A percentile compares a stretch with the other conserved stretches of the same genome.
These are phyloP conservation scores for Ceratocystis huliohia DNA, from an alignment of 2,329 filamentous ascomycete genomes.

Conservation along the genomic window DNA sequence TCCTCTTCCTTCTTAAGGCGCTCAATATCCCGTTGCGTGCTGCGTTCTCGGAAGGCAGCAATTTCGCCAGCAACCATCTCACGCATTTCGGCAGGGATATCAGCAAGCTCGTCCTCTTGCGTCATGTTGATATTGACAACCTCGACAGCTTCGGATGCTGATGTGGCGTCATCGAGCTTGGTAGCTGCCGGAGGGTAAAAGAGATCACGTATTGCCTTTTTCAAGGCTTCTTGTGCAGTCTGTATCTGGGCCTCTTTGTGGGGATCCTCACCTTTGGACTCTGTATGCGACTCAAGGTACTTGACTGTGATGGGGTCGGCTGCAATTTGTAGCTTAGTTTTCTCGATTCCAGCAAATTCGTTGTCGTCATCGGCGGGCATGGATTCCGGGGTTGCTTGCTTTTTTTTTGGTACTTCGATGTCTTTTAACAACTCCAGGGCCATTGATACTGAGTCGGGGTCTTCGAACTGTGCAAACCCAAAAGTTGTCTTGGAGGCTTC, in stretches of 20 bases:
- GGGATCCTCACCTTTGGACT: constrained; percentile 5
- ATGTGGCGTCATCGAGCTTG: constrained; percentile 52
- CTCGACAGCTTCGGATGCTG: constrained; percentile 51
- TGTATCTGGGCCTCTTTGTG: constrained; percentile 51
- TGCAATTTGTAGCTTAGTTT: constrained; percentile 56
- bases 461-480: constrained; percentile 91
- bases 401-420: constrained; percentile 68
- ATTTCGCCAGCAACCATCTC: constrained; percentile 92
- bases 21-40: constrained; percentile 77
- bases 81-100: constrained; percentile 92
- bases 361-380: constrained; percentile 28
- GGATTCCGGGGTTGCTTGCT: constrained; percentile 44
- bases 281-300: constrained; percentile 64
- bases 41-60: constrained; percentile 82
- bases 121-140: constrained; percentile 81
- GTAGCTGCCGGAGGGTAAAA: constrained; percentile 48
- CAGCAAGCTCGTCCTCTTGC: constrained; percentile 82
- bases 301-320: constrained; percentile 73
- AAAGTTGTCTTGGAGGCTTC: constrained; percentile 74
- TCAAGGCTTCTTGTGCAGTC: constrained; percentile 53
- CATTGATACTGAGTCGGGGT: constrained; percentile 72
- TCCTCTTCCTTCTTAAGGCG: constrained; percentile 81
- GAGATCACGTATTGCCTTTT: constrained; percentile 55
- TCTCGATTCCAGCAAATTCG: constrained; percentile 47
- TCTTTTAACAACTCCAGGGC: constrained; percentile 77